Base-by-base conservation (phyloP, 2,329 filamentous ascomycete genomes). In the Ceratocystis alfenasii region DNA sequence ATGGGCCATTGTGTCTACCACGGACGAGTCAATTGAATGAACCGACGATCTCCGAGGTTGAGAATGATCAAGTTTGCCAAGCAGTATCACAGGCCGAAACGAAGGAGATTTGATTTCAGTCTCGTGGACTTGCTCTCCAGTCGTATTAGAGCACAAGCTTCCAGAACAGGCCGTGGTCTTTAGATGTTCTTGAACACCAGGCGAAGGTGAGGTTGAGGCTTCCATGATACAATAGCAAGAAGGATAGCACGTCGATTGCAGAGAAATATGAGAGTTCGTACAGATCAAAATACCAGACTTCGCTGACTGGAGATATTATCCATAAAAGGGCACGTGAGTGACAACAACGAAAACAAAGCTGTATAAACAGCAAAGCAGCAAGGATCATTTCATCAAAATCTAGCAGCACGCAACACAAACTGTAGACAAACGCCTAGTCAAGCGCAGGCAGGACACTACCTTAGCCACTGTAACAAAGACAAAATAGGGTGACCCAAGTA, bases 281-380 rank as follows among this genome's bases (percentile, higher is more conserved):
- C 22, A 15, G 22, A 25, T 28, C 8, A 28, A 53, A 25, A 53
- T 5, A 6, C 25, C 15, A 25, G 48, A 25, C 48, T 53, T 15
- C 8, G 5, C 20, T 15, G 7, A 28, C 12, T 22, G 5, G 8
- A 53, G 15, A 53, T 28, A 28, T 53, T 15, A 53, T 15, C 10
- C 44, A 44, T 57, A 65, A 65, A 48, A 62, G 57, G 36, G 63
- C 45, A 65, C 66, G 64, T 30, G 33, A 30, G 57, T 17, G 28
- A 65, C 59, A 64, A 44, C 36, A 44, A 41, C 30, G 41, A 30
- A 20, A 48, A 10, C 6, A 30, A n/a, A 7, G 8, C 8, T 45
- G 36, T 48, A 62, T n/a, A 28, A 46, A 44, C 5, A 48, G 5
- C 22, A 64, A 64, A 30, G 20, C 45, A n/a, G 46, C 57, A 36